A percentile compares a stretch with the other conserved stretches of the same genome.
Conservation (phyloP, 768 basidiomycete species). For the Strobilomyces dryophilus region DNA sequence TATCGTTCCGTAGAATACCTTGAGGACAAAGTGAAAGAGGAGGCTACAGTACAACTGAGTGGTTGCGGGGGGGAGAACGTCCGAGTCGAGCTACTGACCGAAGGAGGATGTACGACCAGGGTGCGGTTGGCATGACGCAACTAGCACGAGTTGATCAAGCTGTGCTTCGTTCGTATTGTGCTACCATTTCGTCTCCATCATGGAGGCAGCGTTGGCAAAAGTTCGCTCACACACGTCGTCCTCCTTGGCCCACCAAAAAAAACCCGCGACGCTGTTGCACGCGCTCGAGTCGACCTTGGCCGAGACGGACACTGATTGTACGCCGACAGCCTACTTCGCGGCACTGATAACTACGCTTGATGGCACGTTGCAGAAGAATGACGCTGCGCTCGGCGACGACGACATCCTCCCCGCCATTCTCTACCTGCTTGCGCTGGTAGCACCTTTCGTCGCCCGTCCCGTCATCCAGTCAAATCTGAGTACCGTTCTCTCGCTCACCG, state of each 20-base stretch:
- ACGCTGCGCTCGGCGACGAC: slow-evolving; percentile 69
- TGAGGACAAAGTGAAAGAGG: slow-evolving; percentile 78
- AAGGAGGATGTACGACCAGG: slow-evolving; percentile 54
- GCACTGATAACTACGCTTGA: slow-evolving; percentile 82
- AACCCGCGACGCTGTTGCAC: slow-evolving; percentile 78
- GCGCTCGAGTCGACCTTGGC: slow-evolving; percentile 80
- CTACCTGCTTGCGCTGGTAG: slow-evolving; percentile 34
- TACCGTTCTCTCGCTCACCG: slow-evolving; percentile 67
- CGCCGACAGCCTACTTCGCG: slow-evolving; percentile 94
- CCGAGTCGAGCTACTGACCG: slow-evolving; percentile 7
- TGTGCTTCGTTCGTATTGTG: neutral
- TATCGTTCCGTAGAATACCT: slow-evolving; percentile 88
- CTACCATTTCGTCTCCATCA: slow-evolving; percentile 22
- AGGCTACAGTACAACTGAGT: slow-evolving; percentile 36
- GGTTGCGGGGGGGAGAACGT: neutral
- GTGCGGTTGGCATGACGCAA: slow-evolving; percentile 34
- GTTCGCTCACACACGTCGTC: slow-evolving; percentile 85
- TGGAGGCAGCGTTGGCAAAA: slow-evolving; percentile 74
- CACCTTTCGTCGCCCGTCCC: slow-evolving; percentile 58
- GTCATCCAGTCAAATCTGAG: slow-evolving; percentile 75
- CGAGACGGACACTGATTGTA: slow-evolving; percentile 61
- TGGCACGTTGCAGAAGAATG: slow-evolving; percentile 63
- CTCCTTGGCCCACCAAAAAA: slow-evolving; percentile 79
- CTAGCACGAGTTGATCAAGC: neutral
- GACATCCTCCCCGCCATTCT: slow-evolving; percentile 31